Evolutionary conservation across 139 green algal genomes (phyloP).

Genomic region (Zygnema circumcarinatum): DNA sequence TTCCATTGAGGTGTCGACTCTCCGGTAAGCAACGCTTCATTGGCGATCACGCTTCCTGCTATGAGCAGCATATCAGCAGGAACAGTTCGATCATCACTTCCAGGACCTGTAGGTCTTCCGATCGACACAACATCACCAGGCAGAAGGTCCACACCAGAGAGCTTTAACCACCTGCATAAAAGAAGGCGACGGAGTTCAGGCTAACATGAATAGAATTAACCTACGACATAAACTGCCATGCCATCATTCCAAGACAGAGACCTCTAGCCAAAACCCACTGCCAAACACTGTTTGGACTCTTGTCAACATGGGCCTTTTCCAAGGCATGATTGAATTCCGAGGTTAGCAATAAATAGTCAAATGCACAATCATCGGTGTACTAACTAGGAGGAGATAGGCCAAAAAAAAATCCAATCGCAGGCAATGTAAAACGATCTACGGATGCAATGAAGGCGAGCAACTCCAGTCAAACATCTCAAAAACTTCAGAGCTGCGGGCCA

Average conservation of each 20-base stretch:
- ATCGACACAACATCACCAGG: constrained; percentile 96
- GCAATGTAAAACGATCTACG: too few species aligned
- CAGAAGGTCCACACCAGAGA: constrained; percentile 71
- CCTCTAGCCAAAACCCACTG: background rate
- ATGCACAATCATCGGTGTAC: too few species aligned
- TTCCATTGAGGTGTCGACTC: constrained; percentile 69
- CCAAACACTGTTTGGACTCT: background rate
- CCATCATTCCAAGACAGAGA: background rate
- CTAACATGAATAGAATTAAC: too few species aligned
- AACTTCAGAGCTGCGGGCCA: too few species aligned
- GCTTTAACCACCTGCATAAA: constrained; percentile 71
- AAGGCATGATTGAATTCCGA: too few species aligned
- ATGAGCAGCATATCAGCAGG: constrained; percentile 91
- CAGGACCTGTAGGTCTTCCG: constrained; percentile 51
- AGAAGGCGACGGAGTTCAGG: too few species aligned
- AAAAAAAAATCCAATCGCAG: too few species aligned
- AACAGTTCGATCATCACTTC: constrained; percentile 66
- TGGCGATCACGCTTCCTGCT: constrained; percentile 87
- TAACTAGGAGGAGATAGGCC: too few species aligned
- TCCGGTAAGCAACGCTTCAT: constrained; percentile 96
- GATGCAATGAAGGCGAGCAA: too few species aligned
- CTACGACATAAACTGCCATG: background rate
- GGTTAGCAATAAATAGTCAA: too few species aligned
- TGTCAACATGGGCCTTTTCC: too few species aligned
- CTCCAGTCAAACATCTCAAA: too few species aligned